Evolutionary conservation across 2,329 filamentous ascomycete species (phyloP).

Genomic region (Thielaviopsis musarum): DNA sequence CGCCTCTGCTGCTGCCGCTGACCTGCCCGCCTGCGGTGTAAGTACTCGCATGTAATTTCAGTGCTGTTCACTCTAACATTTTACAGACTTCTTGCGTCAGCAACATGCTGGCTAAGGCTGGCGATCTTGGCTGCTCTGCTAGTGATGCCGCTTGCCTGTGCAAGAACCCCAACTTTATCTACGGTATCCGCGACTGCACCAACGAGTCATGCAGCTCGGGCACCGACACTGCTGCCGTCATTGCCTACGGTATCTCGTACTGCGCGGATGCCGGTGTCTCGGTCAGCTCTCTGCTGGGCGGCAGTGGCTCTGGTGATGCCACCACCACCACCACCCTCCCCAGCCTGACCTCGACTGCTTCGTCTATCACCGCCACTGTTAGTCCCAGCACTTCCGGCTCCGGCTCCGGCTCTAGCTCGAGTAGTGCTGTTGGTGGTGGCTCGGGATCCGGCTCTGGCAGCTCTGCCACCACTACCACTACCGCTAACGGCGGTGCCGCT

Average conservation of each 20-base stretch:
- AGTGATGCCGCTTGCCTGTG: slow-evolving; percentile 30
- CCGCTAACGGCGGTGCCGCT: slow-evolving; percentile 5
- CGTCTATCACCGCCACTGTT: too few relatives aligned
- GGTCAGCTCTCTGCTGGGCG: neutral
- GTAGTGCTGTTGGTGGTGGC: neutral
- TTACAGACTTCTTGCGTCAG: slow-evolving; percentile 30
- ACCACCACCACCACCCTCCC: slow-evolving; percentile 13
- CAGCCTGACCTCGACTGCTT: slow-evolving; percentile 11
- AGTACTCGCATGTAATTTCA: slow-evolving; percentile 17
- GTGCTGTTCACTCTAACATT: neutral
- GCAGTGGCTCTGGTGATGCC: neutral
- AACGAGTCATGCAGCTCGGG: slow-evolving; percentile 23
- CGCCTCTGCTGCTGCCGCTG: slow-evolving; percentile 21
- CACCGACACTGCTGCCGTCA: slow-evolving; percentile 20
- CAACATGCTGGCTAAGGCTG: slow-evolving; percentile 32
- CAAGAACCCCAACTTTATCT: slow-evolving; percentile 28
- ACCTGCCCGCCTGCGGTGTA: slow-evolving; percentile 37
- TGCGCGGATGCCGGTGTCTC: slow-evolving; percentile 18
- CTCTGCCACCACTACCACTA: neutral
- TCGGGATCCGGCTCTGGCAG: slow-evolving; percentile 3
- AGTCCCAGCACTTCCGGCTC: slow-evolving; percentile 9
- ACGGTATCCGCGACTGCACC: slow-evolving; percentile 35
- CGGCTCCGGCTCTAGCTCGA: slow-evolving; percentile 11
- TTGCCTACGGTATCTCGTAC: slow-evolving; percentile 23
- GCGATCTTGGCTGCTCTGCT: slow-evolving; percentile 27